A percentile compares a stretch with the other conserved stretches of the same genome.
These are phyloP conservation scores for Bipolaris cookei DNA, from an alignment of 2,329 filamentous ascomycete genomes.

Conservation along the genomic window DNA sequence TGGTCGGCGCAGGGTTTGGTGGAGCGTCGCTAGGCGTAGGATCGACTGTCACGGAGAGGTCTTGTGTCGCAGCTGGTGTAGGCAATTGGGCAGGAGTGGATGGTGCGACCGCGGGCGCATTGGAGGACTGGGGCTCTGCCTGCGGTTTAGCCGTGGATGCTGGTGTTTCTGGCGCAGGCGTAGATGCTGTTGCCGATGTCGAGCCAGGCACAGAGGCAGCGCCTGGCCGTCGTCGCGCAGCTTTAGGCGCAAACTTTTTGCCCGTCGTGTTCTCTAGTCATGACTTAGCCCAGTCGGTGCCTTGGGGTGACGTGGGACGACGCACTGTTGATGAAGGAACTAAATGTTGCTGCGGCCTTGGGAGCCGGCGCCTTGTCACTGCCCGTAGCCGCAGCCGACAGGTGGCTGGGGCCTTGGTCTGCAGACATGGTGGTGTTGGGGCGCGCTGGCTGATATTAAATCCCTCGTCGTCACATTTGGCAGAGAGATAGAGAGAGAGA, in stretches of 20 bases:
- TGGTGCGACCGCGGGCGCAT: conserved; percentile 13
- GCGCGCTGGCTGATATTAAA: too few relatives aligned
- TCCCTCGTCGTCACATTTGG: conserved; percentile 3
- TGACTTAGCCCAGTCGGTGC: conserved; percentile 24
- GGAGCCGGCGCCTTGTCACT: conserved; percentile 26
- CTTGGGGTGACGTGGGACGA: conserved; percentile 6
- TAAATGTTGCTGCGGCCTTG: conserved; percentile 30
- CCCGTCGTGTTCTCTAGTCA: conserved; percentile 50
- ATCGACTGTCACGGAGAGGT: conserved; percentile 6
- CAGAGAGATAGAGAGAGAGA: neutral
- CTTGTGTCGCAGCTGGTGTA: conserved; percentile 37
- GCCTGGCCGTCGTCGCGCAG: conserved; percentile 51
- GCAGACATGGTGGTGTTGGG: conserved; percentile 32
- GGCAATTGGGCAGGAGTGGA: conserved; percentile 25
- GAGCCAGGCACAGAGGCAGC: conserved; percentile 32
- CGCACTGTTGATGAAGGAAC: conserved; percentile 44
- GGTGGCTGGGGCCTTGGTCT: conserved; percentile 28
- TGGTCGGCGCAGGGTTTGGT: conserved; percentile 3
- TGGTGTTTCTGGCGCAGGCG: neutral
- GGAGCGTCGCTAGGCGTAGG: neutral
- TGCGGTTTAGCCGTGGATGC: conserved; percentile 22
- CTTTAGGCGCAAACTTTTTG: conserved; percentile 58
- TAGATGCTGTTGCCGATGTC: conserved; percentile 13
- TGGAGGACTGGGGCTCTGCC: conserved; percentile 12
- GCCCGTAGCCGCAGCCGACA: conserved; percentile 11